Evolutionary conservation across 345 rosid species (phyloP), one percentile per base, ranked within the genome.

Genomic region (Gossypium turneri): DNA sequence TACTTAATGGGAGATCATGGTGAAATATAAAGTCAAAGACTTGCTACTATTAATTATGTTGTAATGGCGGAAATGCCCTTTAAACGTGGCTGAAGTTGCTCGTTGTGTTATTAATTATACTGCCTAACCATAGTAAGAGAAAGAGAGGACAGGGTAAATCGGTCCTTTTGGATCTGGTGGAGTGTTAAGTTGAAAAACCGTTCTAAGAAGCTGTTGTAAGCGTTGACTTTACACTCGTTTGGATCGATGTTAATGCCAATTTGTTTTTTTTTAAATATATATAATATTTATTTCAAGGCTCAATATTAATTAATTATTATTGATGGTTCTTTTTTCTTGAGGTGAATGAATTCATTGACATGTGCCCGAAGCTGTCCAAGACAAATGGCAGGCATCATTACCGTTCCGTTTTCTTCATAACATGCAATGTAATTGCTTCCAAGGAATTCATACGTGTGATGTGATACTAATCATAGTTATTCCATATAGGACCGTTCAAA

Each of bases 41-140:
- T 66, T n/a, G 22, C 38, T 4, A 29, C 48, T 9, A 66, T 17
- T 67, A 55, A 12, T 56, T 76, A 17, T 67, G 9, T 45, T 27
- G 64, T 13, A 76, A 67, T 67, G 78, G 3, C 78, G 17, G 47
- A 57, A 67, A 76, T 27, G 29, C 78, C 73, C 78, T 56, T 67
- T 11, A 22, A 45, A 2, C 6, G 22, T 13, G 38, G 38, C 38
- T 72, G 22, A 71, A n/a, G 15, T 15, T 51, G 7, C n/a, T 15
- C 41, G 7, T 34, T 5, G 41, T 34, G 38, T 4, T 29, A 29
- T 29, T 4, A 29, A 29, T 29, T 29, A 29, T 29, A 29, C 38
- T 29, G 38, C 38, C 38, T 29, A 29, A 29, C 38, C 38, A 29
- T 5, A 34, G 41, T 1, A 34, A 34, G 41, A 34, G 41, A 5